A percentile compares a stretch with the other conserved stretches of the same genome.
Conservation (phyloP, 768 basidiomycete genomes). For the Tephrocybe sp. region DNA sequence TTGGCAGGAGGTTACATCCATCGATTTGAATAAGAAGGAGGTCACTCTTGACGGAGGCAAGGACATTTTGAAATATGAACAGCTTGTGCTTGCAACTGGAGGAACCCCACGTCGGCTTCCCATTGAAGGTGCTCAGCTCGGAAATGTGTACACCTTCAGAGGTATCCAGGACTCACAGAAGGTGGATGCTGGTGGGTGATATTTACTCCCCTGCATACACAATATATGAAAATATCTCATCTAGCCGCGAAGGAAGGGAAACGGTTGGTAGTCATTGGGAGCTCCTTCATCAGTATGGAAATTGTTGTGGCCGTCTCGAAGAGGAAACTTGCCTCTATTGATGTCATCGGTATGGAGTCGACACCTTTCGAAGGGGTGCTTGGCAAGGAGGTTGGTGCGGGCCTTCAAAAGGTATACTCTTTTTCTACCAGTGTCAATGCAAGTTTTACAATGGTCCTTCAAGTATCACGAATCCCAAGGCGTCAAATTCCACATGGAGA, state of each 20-base stretch:
- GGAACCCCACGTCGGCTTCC: constrained; percentile 72
- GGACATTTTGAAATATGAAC: constrained; percentile 64
- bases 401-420: constrained; percentile 62
- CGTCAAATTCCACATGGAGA: constrained; percentile 79
- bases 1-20: constrained; percentile 62
- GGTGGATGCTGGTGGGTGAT: constrained; percentile 58
- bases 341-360: constrained; percentile 81
- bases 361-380: constrained; percentile 80
- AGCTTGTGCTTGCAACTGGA: constrained; percentile 78
- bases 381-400: constrained; percentile 76
- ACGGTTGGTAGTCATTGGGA: constrained; percentile 77
- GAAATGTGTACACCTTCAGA: constrained; percentile 77
- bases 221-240: neutral
- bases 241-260: constrained; percentile 71
- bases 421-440: neutral
- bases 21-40: constrained; percentile 60
- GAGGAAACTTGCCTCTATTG: constrained; percentile 75
- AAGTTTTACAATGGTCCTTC: neutral
- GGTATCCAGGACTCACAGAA: constrained; percentile 67
- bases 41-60: constrained; percentile 62
- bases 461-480: constrained; percentile 82
- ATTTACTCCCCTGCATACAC: neutral
- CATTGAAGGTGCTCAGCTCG: constrained; percentile 68
- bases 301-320: constrained; percentile 73
- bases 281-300: constrained; percentile 92